phyloP scores from a whole-genome alignment of 2,329 filamentous ascomycete genomes.

The Meredithiella fracta region DNA sequence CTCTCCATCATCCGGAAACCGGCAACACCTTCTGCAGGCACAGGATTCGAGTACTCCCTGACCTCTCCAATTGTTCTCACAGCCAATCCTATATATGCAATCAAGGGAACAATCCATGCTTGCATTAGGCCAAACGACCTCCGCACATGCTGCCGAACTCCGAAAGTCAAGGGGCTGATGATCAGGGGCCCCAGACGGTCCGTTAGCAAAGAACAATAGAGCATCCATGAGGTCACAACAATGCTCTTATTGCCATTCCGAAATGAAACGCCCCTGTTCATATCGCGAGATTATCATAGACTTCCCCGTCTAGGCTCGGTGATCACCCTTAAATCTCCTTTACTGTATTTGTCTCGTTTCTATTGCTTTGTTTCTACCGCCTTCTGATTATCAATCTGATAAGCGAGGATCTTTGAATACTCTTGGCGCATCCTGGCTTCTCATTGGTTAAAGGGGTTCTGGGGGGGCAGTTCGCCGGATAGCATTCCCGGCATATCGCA shows the following conservation, averaged over 20 bases:
- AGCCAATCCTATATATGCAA: no score
- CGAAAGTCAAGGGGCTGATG: neutral
- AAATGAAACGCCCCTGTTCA: no score
- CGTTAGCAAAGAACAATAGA: neutral
- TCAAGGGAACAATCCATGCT: no score
- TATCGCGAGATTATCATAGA: no score
- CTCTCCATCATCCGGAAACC: neutral
- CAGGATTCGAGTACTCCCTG: slow-evolving; percentile 1
- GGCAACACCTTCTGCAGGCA: slow-evolving; percentile 9
- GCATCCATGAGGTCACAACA: neutral
- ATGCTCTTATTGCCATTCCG: no score
- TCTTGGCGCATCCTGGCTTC: neutral
- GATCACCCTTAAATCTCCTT: no score
- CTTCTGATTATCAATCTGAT: slow-evolving; percentile 2
- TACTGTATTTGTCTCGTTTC: neutral
- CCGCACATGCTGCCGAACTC: neutral
- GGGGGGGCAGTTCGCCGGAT: no score
- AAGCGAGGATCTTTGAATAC: neutral
- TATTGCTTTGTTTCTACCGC: neutral
- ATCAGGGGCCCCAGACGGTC: neutral
- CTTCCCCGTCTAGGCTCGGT: no score
- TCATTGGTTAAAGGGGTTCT: no score
- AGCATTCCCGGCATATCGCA: neutral
- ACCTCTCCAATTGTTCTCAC: neutral
- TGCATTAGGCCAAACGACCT: no score